Base-by-base conservation (phyloP, 495 filamentous ascomycete species). In the Neurospora sp. region DNA sequence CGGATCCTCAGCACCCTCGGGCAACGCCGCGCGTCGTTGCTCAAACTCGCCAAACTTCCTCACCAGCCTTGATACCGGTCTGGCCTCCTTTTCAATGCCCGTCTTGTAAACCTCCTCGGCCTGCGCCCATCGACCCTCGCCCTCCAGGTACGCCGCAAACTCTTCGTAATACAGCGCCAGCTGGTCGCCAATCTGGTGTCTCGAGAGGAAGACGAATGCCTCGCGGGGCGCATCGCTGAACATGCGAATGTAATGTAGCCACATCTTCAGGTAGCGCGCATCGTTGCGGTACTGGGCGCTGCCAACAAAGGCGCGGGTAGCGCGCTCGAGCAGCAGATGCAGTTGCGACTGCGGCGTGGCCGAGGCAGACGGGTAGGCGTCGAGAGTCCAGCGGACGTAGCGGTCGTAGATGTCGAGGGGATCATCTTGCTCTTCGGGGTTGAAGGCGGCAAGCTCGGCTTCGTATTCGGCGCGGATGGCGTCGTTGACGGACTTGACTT, bases 101-200 rank as follows among this genome's bases (percentile, higher is more conserved):
- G 96, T 84, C 73, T 88, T 88, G 75, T 96, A 99, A 3, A 99
- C 90, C 80, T 99, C 96, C 71, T 96, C 93, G 8, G 96, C 96
- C 79, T 98, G 96, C 8, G 86, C 87, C 93, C 95, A 97, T 69
- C 94, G 86, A 20, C 91, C 93, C 12, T 90, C 91, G 69, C 89
- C 86, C 82, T 99, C 96, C 22, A 99, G 82, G 92, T 94, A 97
- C 0, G 88, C 91, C 0, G 96, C 94, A 82, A 96, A 98, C 76
- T 98, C 96, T 77, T 99, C 96, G 80, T 99, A 98, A 78, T 94
- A 99, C n/a, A 98, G 82, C 0, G 96, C 96, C 10, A 99, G 84
- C 1, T 88, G 85, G 76, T 97, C 94, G 68, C 94, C 96, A 73
- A 98, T 91, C 72, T 87, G 86, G 73, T 98, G 94, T 31, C 95